phyloP scores from a whole-genome alignment of 148 eudicot genomes.

The Rhododendron simsii region DNA sequence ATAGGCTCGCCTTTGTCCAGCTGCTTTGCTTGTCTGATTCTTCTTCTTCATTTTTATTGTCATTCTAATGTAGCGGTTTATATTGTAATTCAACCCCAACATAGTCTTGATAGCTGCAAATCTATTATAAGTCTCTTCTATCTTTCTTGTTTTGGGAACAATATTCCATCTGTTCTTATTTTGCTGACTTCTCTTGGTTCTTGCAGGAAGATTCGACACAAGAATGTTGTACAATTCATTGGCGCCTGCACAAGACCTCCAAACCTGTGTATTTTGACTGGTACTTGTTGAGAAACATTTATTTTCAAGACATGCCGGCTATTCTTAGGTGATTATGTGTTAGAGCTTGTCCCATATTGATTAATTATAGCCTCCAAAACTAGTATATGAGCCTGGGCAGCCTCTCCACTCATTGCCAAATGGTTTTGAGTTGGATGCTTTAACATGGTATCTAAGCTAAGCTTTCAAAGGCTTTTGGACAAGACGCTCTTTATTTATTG shows the following conservation, averaged over 20 bases:
- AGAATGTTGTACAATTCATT: constrained; percentile 60
- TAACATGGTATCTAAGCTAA: not conserved
- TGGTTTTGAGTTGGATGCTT: not conserved
- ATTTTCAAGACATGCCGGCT: not conserved
- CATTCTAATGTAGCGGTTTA: not conserved
- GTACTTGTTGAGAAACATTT: constrained; percentile 17
- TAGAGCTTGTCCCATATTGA: not conserved
- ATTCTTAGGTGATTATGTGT: not conserved
- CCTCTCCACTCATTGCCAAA: not conserved
- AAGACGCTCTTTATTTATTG: no score
- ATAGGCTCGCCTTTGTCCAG: not conserved
- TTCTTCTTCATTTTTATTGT: not conserved
- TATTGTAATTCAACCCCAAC: not conserved
- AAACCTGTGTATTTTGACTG: constrained; percentile 51
- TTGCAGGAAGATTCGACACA: constrained; percentile 60
- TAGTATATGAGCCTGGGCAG: not conserved
- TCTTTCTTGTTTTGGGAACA: not conserved
- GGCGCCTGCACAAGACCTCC: constrained; percentile 62
- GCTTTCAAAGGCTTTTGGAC: not conserved
- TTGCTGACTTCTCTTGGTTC: constrained; percentile 13
- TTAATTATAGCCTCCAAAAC: no score
- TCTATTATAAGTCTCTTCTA: not conserved
- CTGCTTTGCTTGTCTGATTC: not conserved
- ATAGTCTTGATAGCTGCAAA: not conserved
- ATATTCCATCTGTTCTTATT: constrained; percentile 14